A percentile compares a stretch with the other conserved stretches of the same genome.
These are phyloP conservation scores for Furcasterigmium furcatum DNA, from an alignment of 2,329 filamentous ascomycete species.

Conservation along the genomic window DNA sequence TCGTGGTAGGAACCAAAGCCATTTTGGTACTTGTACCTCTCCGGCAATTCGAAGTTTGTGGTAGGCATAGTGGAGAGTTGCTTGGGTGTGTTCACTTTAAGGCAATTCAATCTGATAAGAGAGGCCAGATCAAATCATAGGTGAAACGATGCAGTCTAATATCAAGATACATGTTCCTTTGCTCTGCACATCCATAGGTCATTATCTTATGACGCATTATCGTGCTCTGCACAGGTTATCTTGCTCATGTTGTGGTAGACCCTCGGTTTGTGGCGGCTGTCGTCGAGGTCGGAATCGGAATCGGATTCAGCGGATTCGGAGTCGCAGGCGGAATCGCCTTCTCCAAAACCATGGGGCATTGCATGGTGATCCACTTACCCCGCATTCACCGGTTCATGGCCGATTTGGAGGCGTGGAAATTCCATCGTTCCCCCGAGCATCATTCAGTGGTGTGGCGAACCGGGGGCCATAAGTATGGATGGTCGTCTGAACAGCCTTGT, in stretches of 20 bases:
- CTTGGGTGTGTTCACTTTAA: conserved; percentile 64
- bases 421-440: no score
- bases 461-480: neutral
- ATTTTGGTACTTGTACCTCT: conserved; percentile 72
- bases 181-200: no score
- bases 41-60: conserved; percentile 42
- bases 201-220: no score
- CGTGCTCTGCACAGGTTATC: no score
- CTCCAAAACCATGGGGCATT: neutral
- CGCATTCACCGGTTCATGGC: neutral
- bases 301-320: neutral
- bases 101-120: neutral
- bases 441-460: neutral
- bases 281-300: neutral
- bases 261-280: neutral
- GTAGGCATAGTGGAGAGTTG: conserved; percentile 45
- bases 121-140: neutral
- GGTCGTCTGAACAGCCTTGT: neutral
- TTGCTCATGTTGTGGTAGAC: no score
- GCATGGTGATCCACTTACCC: neutral
- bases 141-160: neutral
- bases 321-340: neutral
- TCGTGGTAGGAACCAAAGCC: conserved; percentile 77
- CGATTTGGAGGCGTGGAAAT: neutral
- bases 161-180: no score